phyloP scores from a whole-genome alignment of 2,329 filamentous ascomycete species.

The Emydomyces testavorans region DNA sequence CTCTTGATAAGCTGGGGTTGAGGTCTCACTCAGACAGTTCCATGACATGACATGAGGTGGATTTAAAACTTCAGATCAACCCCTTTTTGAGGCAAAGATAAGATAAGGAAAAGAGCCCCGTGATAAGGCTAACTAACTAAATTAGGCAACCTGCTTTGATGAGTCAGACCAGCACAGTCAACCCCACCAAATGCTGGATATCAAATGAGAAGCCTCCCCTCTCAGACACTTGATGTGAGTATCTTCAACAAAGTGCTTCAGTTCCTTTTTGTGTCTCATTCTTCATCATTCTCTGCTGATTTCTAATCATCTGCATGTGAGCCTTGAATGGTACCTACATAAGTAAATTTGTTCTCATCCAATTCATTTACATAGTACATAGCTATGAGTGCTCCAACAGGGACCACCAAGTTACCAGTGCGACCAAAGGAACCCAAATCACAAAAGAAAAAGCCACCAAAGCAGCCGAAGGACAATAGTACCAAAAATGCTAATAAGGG shows the following conservation, averaged over 20 bases:
- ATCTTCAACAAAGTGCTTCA: not conserved
- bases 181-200: conserved; percentile 3
- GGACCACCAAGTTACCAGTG: conserved; percentile 10
- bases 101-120: conserved; percentile 1
- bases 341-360: not conserved
- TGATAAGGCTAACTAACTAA: not conserved
- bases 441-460: conserved; percentile 10
- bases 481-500: conserved; percentile 9
- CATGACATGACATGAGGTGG: no score
- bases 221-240: no score
- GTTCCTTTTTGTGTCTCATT: not conserved
- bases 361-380: not conserved
- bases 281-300: no score
- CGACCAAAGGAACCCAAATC: conserved; percentile 9
- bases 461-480: conserved; percentile 8
- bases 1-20: no score
- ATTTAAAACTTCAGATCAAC: no score
- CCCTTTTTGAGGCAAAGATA: not conserved
- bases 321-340: no score
- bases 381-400: conserved; percentile 1
- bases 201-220: not conserved
- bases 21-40: no score
- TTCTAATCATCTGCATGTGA: no score
- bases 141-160: not conserved
- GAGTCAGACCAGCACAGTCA: not conserved